phyloP scores from a whole-genome alignment of 1,284 basidiomycete genomes.

The Boletellus dicymbophilus region DNA sequence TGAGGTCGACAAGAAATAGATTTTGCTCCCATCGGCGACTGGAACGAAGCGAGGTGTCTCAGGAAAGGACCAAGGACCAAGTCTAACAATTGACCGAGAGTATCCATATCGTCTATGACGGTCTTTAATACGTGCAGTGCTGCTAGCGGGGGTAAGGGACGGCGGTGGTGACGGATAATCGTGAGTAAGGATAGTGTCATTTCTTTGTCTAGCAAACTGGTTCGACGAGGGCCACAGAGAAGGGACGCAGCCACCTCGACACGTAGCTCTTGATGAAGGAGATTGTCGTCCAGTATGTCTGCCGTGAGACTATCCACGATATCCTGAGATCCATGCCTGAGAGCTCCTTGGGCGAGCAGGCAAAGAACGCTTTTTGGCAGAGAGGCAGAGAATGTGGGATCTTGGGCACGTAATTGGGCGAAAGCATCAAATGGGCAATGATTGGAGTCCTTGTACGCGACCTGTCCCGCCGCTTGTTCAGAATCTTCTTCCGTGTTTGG shows the following conservation, averaged over 20 bases:
- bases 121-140: constrained; percentile 19
- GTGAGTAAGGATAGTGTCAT: constrained; percentile 26
- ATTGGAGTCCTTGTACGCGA: constrained; percentile 16
- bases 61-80: constrained; percentile 25
- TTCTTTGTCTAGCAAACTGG: constrained; percentile 22
- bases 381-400: constrained; percentile 21
- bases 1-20: constrained; percentile 29
- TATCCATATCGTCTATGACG: constrained; percentile 20
- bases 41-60: constrained; percentile 18
- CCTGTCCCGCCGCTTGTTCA: constrained; percentile 10
- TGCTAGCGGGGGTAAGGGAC: constrained; percentile 21
- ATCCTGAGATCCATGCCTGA: constrained; percentile 31
- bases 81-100: constrained; percentile 16
- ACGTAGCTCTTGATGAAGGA: constrained; percentile 21
- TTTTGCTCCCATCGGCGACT: constrained; percentile 13
- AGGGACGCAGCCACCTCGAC: constrained; percentile 28
- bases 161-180: constrained; percentile 22
- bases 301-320: constrained; percentile 36
- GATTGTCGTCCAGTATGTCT: constrained; percentile 35
- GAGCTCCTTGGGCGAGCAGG: constrained; percentile 30
- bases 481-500: constrained; percentile 17
- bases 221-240: constrained; percentile 25
- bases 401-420: constrained; percentile 25
- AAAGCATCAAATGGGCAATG: constrained; percentile 30
- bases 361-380: constrained; percentile 30